Base-by-base conservation (phyloP, 305 asterid species). In the Solanum chacoense region DNA sequence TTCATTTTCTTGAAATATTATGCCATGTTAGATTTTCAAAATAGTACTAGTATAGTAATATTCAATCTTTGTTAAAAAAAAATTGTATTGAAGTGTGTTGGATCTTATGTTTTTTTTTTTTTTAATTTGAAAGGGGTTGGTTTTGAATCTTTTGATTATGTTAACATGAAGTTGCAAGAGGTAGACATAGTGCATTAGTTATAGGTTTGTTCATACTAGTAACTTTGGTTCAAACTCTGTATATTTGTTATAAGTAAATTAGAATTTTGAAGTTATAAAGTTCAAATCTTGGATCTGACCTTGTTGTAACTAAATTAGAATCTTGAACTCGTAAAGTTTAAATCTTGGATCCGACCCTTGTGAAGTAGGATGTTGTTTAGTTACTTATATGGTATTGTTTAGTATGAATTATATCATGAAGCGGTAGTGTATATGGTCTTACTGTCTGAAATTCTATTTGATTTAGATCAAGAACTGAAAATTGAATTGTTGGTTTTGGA, bases 31-130 rank as follows among this genome's bases (percentile, higher is more conserved):
- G 63, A 14, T 42, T 40, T 42, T 35, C 79, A 31, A 86, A 86
- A 24, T 22, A 76, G n/a, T 20, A 5, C 59, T 85, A 40, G 14
- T 22, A 11, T 69, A 40, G 8, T 12, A 86, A 16, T 40, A 12
- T 86, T 31, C 81, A 42, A 1, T 59, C 14, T 74, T 11, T 87
- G 10, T 65, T 74, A 35, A 28, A 45, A 40, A 40, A 11, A 40
- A 40, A 11, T 24, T 7, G 40, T 59, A 29, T 87, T 88, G 83
- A 87, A 76, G 84, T 89, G 28, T 85, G 78, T 80, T 76, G 79
- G 92, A 91, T 92, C 94, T 88, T 84, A 75, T 75, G 45, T 4
- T 31, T 31, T 9, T 13, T 40, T 42, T 42, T 45, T 45, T 2
- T 4, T 80, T 40, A 85, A 32, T 88, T 87, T 32, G 65, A 38